Conservation (phyloP, 2,329 filamentous ascomycete genomes). For the Colletotrichum salicis region DNA sequence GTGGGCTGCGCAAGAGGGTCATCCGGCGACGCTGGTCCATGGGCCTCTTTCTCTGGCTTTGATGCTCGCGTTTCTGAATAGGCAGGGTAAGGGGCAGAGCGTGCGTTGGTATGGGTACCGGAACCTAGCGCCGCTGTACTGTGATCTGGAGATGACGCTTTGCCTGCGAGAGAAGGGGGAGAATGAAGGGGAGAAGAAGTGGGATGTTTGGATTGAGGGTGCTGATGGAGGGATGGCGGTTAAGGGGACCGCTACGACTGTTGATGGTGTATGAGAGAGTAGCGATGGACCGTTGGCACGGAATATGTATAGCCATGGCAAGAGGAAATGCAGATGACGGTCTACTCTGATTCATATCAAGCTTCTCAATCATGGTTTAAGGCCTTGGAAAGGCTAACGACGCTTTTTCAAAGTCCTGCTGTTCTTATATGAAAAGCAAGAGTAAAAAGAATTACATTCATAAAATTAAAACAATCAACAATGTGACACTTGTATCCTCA, state of each 20-base stretch:
- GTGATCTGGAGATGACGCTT: constrained; percentile 74
- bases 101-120: constrained; percentile 77
- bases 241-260: constrained; percentile 58
- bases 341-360: no score
- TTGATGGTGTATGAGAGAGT: background rate
- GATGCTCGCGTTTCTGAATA: constrained; percentile 73
- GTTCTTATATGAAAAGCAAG: no score
- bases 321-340: no score
- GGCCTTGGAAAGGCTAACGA: no score
- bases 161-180: constrained; percentile 67
- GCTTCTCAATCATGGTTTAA: no score
- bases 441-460: no score
- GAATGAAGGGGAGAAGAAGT: constrained; percentile 50
- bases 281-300: background rate
- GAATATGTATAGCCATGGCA: background rate
- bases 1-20: constrained; percentile 79
- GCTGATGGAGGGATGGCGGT: constrained; percentile 71
- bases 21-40: constrained; percentile 82
- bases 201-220: constrained; percentile 75
- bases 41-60: constrained; percentile 84
- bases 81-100: constrained; percentile 37
- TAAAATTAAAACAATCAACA: no score
- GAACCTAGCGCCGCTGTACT: constrained; percentile 85
- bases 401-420: no score
- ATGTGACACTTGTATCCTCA: no score